Conservation (phyloP, 1,139 yeast genomes). For the Pichiaceae sp. region DNA sequence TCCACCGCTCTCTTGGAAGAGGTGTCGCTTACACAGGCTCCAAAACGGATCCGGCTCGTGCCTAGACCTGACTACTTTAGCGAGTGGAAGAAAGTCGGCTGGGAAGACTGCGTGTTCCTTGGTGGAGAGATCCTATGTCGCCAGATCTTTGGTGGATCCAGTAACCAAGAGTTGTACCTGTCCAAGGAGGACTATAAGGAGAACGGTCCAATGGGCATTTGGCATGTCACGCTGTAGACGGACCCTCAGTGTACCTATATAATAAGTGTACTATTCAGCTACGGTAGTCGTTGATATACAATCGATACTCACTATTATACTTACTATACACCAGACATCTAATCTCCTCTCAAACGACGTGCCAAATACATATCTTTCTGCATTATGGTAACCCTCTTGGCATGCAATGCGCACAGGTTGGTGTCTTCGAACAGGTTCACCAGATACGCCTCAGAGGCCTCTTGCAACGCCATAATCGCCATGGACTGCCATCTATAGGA, state of each 20-base stretch:
- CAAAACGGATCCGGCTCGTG: constrained; percentile 59
- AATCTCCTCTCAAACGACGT: constrained; percentile 69
- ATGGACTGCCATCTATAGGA: constrained; percentile 83
- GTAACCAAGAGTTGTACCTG: constrained; percentile 57
- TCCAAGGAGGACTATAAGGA: constrained; percentile 69
- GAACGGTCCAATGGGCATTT: constrained; percentile 65
- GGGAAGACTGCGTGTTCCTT: constrained; percentile 67
- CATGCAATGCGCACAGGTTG: constrained; percentile 84
- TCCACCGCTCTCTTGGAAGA: constrained; percentile 19
- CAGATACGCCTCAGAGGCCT: constrained; percentile 85
- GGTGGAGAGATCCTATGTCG: constrained; percentile 88
- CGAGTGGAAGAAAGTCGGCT: constrained; percentile 83
- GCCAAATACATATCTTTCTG: constrained; percentile 90
- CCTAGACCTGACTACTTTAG: constrained; percentile 89
- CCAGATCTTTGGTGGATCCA: constrained; percentile 62
- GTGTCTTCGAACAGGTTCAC: constrained; percentile 87
- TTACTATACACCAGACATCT: too few species aligned
- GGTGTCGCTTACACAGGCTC: constrained; percentile 47
- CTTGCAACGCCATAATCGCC: constrained; percentile 84
- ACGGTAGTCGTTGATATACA: too few species aligned
- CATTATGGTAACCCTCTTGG: constrained; percentile 91
- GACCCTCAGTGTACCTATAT: neutral
- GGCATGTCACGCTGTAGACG: constrained; percentile 31
- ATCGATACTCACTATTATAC: too few species aligned
- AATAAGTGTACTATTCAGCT: neutral